Evolutionary conservation across 495 filamentous ascomycete genomes (phyloP).

Genomic region (Penicillium coffeae): DNA sequence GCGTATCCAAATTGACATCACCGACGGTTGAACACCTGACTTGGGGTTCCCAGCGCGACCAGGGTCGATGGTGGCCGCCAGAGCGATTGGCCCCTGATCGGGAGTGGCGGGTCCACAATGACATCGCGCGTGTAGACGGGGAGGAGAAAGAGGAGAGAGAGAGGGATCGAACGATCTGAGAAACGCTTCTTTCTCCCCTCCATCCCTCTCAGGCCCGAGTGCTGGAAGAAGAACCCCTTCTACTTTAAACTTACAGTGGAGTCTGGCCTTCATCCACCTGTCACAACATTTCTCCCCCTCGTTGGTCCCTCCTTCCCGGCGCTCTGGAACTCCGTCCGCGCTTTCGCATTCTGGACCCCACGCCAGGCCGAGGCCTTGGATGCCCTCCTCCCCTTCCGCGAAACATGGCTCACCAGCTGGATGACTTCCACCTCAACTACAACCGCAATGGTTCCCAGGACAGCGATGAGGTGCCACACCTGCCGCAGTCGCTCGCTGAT

Average conservation of each 20-base stretch:
- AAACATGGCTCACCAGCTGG: conserved; percentile 1
- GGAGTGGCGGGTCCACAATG: conserved; percentile 15
- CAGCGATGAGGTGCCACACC: conserved; percentile 1
- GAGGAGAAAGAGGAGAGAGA: background rate
- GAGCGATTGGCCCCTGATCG: conserved; percentile 8
- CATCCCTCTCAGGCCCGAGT: no score
- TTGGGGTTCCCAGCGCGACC: no score
- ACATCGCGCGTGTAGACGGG: conserved; percentile 12
- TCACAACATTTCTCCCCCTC: conserved; percentile 13
- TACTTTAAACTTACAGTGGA: conserved; percentile 8
- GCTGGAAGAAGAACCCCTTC: background rate
- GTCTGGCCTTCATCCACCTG: conserved; percentile 6
- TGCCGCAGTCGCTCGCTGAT: conserved; percentile 5
- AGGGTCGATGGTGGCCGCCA: no score
- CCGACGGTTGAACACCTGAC: no score
- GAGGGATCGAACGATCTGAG: background rate
- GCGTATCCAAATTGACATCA: no score
- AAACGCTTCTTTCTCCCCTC: background rate
- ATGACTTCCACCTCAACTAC: conserved; percentile 11
- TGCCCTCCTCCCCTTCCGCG: background rate
- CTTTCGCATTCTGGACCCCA: conserved; percentile 25
- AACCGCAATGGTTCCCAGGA: conserved; percentile 11
- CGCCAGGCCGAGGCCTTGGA: conserved; percentile 21
- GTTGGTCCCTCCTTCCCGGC: conserved; percentile 20
- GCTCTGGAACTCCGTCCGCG: conserved; percentile 23